A percentile compares a stretch with the other conserved stretches of the same genome.
These are phyloP conservation scores for Cairneyella variabilis DNA, from an alignment of 495 filamentous ascomycete species.

Conservation along the genomic window DNA sequence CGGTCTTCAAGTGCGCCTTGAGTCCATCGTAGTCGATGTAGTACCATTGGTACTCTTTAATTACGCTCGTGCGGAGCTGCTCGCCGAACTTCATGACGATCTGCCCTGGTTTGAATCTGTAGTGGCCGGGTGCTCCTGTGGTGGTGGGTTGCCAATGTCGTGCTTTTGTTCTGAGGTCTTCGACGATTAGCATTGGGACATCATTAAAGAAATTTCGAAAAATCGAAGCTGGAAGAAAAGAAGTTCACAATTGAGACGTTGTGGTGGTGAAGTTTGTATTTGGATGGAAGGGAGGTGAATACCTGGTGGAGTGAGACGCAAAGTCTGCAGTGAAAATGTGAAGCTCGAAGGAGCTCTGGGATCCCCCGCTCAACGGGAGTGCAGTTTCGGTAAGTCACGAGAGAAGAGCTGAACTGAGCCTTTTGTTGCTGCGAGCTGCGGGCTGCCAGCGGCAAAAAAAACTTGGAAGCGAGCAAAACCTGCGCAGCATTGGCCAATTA, in stretches of 20 bases:
- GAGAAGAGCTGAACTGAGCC: too few relatives aligned
- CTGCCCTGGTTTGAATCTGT: slow-evolving; percentile 24
- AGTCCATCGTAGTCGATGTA: slow-evolving; percentile 97
- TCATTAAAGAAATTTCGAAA: slow-evolving; percentile 1
- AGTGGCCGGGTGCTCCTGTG: slow-evolving; percentile 32
- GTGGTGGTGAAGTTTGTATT: neutral
- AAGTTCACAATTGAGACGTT: neutral
- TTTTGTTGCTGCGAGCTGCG: too few relatives aligned
- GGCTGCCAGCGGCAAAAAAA: too few relatives aligned
- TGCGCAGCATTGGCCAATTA: too few relatives aligned
- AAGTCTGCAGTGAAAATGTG: neutral
- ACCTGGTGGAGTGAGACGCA: neutral
- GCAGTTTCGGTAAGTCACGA: too few relatives aligned
- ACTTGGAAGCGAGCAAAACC: too few relatives aligned
- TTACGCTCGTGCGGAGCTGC: slow-evolving; percentile 87
- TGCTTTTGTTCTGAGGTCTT: slow-evolving; percentile 41
- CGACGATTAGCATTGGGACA: slow-evolving; percentile 41
- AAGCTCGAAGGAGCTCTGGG: neutral
- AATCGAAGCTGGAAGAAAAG: neutral
- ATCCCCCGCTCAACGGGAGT: neutral
- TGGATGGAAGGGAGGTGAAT: neutral
- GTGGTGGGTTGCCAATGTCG: slow-evolving; percentile 28
- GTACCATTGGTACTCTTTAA: slow-evolving; percentile 93
- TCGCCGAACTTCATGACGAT: slow-evolving; percentile 84
- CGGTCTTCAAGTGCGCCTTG: slow-evolving; percentile 78